Evolutionary conservation across 306 rosid genomes (phyloP).

Genomic region (Cucumis cinereus): DNA sequence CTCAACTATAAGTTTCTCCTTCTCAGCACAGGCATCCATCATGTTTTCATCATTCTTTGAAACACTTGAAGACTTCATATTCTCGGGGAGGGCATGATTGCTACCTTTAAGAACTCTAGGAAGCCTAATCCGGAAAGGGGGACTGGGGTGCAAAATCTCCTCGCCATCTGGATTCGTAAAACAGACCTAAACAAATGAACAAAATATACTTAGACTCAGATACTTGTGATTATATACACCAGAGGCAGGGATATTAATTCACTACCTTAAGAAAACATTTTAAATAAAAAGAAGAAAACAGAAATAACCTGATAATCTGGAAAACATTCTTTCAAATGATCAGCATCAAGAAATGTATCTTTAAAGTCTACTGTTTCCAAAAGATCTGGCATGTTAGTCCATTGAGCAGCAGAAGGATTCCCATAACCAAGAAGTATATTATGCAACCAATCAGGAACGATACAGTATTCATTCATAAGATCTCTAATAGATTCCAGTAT

Average conservation of each 20-base stretch:
- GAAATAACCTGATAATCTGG: slow-evolving; percentile 55
- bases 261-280: neutral
- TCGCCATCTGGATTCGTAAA: slow-evolving; percentile 47
- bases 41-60: slow-evolving; percentile 20
- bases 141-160: slow-evolving; percentile 45
- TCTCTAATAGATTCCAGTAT: slow-evolving; percentile 93
- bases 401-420: slow-evolving; percentile 93
- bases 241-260: neutral
- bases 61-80: slow-evolving; percentile 31
- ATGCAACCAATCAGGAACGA: slow-evolving; percentile 96
- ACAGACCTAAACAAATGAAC: slow-evolving; percentile 42
- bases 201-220: slow-evolving; percentile 8
- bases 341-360: slow-evolving; percentile 84
- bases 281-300: slow-evolving; percentile 5
- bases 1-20: slow-evolving; percentile 58
- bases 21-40: slow-evolving; percentile 34
- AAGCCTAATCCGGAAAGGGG: slow-evolving; percentile 77
- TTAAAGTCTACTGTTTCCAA: slow-evolving; percentile 83
- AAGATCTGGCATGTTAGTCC: slow-evolving; percentile 96
- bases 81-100: slow-evolving; percentile 35
- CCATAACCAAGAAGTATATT: slow-evolving; percentile 87
- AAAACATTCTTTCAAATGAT: slow-evolving; percentile 67
- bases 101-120: slow-evolving; percentile 52
- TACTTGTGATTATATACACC: neutral
- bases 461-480: slow-evolving; percentile 91